Conservation (phyloP, 176 grass and related monocot genomes). For the Eragrostis nindensis region DNA sequence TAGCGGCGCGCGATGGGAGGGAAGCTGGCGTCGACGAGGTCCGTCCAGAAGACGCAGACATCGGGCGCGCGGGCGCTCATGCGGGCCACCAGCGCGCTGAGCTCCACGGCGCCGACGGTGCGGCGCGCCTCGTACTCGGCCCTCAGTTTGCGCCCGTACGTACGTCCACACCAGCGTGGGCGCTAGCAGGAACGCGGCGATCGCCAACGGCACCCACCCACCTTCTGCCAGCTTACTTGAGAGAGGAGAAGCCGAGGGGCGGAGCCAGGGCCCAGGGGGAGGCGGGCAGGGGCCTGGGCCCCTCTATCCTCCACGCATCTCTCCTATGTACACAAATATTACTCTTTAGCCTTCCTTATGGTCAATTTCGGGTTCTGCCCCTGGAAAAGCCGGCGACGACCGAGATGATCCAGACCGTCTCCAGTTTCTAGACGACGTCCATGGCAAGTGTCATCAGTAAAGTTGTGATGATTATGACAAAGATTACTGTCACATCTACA, state of each 20-base stretch:
- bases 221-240: constrained; percentile 49
- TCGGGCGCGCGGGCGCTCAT: constrained; percentile 21
- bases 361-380: too few species aligned
- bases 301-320: too few species aligned
- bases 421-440: constrained; percentile 51
- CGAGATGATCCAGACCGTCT: too few species aligned
- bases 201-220: constrained; percentile 67
- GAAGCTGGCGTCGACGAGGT: constrained; percentile 49
- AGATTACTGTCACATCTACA: constrained; percentile 55
- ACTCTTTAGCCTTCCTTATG: too few species aligned
- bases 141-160: constrained; percentile 58
- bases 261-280: too few species aligned
- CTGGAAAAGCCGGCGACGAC: too few species aligned
- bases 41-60: constrained; percentile 52
- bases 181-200: constrained; percentile 45
- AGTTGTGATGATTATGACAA: constrained; percentile 62
- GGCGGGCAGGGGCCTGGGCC: too few species aligned
- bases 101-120: constrained; percentile 15
- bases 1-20: constrained; percentile 53
- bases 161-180: constrained; percentile 61
- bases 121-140: constrained; percentile 46
- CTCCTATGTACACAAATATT: too few species aligned
- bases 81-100: constrained; percentile 3
- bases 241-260: too few species aligned
- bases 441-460: constrained; percentile 53